These are phyloP conservation scores for Ogataea degrootiae DNA, from an alignment of 805 yeast species.

Conservation along the genomic window DNA sequence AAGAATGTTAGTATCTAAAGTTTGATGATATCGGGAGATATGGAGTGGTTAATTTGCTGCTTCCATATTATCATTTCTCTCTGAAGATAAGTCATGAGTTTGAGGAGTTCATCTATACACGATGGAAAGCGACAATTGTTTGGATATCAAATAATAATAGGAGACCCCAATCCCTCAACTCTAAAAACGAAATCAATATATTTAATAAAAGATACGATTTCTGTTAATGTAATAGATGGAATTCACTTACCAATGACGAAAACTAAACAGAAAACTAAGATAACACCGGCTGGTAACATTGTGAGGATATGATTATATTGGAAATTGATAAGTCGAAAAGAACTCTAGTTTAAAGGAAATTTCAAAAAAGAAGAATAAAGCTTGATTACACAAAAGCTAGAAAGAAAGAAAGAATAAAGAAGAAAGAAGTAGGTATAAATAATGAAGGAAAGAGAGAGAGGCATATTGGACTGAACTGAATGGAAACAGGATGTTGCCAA, in stretches of 20 bases:
- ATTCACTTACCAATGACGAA: constrained; percentile 37
- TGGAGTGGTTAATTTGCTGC: too few species aligned
- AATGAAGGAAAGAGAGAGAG: constrained; percentile 1
- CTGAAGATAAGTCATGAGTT: too few species aligned
- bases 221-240: background rate
- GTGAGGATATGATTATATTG: constrained; percentile 12
- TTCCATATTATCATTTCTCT: too few species aligned
- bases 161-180: too few species aligned
- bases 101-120: too few species aligned
- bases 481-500: background rate
- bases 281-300: constrained; percentile 66
- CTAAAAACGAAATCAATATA: too few species aligned
- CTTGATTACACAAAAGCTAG: background rate
- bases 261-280: constrained; percentile 52
- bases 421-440: background rate
- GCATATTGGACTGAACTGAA: background rate
- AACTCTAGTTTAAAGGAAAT: background rate
- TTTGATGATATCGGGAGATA: too few species aligned
- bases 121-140: too few species aligned
- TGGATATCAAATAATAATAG: too few species aligned
- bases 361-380: background rate
- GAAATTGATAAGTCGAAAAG: background rate
- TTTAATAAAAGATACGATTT: too few species aligned
- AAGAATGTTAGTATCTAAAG: background rate
- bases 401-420: background rate